Evolutionary conservation across 208 protist species (phyloP).

Genomic region (Acanthamoeba triangularis): DNA sequence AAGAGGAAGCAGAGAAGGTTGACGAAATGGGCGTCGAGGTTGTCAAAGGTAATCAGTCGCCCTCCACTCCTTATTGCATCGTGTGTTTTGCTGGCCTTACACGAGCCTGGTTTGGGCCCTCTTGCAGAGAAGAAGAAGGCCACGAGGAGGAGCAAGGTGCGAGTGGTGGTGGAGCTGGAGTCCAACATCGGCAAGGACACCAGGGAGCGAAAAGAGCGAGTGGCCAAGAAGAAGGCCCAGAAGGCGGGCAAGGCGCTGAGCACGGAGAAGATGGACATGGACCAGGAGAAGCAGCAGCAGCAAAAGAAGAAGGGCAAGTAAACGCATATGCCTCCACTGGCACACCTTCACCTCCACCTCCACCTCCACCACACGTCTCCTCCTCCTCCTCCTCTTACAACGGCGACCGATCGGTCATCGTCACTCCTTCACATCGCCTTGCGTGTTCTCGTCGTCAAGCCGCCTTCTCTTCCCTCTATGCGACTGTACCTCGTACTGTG

Average conservation of each 20-base stretch:
- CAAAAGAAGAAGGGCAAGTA: conserved; percentile 44
- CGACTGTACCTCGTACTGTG: background rate
- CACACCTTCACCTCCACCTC: background rate
- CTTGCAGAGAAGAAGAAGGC: background rate
- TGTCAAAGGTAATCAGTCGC: background rate
- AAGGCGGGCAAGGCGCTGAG: conserved; percentile 25
- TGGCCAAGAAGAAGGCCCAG: conserved; percentile 59
- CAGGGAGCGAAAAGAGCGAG: conserved; percentile 52
- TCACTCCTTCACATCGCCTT: too few relatives aligned
- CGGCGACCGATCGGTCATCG: too few relatives aligned
- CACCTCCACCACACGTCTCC: background rate
- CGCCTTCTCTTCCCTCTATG: background rate
- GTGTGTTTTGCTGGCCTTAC: background rate
- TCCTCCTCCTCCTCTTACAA: background rate
- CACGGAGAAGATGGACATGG: conserved; percentile 56
- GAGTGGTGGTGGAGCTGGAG: conserved; percentile 62
- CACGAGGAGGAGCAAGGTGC: conserved; percentile 2
- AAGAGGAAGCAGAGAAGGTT: background rate
- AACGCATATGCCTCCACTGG: background rate
- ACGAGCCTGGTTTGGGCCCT: background rate
- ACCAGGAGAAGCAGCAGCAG: conserved; percentile 17
- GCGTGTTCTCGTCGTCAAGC: too few relatives aligned
- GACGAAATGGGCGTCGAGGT: background rate
- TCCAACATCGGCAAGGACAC: conserved; percentile 32
- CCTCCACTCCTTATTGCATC: background rate